A percentile compares a stretch with the other conserved stretches of the same genome.
These are phyloP conservation scores for Torulaspora delbrueckii DNA, from an alignment of 805 yeast genomes.

Conservation along the genomic window DNA sequence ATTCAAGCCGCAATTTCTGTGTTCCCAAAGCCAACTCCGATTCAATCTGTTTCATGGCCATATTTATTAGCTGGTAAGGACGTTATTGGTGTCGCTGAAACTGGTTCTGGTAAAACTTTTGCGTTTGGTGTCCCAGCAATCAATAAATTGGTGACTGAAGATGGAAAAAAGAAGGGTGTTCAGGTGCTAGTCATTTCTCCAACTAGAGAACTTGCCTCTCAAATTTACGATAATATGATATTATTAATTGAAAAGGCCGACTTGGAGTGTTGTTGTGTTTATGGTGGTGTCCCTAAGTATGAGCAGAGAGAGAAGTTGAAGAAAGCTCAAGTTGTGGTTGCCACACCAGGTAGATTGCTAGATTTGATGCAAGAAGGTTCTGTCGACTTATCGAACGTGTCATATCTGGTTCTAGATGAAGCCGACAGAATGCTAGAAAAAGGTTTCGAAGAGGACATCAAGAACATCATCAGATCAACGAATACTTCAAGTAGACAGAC, in stretches of 20 bases:
- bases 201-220: constrained; percentile 95
- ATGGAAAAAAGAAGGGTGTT: constrained; percentile 40
- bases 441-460: constrained; percentile 97
- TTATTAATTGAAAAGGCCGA: constrained; percentile 55
- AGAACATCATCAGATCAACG: constrained; percentile 65
- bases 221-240: constrained; percentile 78
- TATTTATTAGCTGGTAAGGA: constrained; percentile 71
- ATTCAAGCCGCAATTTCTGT: constrained; percentile 58
- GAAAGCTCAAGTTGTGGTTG: constrained; percentile 75
- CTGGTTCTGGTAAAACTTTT: constrained; percentile 96
- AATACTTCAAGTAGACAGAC: constrained; percentile 66
- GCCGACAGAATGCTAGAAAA: constrained; percentile 98
- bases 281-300: constrained; percentile 97
- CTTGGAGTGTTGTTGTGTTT: constrained; percentile 73
- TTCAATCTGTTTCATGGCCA: constrained; percentile 95
- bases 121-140: constrained; percentile 98
- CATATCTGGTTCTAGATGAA: constrained; percentile 87
- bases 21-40: constrained; percentile 91
- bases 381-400: constrained; percentile 58
- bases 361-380: constrained; percentile 89
- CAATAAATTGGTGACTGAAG: constrained; percentile 47
- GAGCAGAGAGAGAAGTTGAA: constrained; percentile 73
- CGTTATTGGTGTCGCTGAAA: constrained; percentile 95
- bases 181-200: constrained; percentile 88
- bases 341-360: constrained; percentile 96